These are phyloP conservation scores for Piper longum DNA, from an alignment of 164 flowering plant genomes.

Conservation along the genomic window DNA sequence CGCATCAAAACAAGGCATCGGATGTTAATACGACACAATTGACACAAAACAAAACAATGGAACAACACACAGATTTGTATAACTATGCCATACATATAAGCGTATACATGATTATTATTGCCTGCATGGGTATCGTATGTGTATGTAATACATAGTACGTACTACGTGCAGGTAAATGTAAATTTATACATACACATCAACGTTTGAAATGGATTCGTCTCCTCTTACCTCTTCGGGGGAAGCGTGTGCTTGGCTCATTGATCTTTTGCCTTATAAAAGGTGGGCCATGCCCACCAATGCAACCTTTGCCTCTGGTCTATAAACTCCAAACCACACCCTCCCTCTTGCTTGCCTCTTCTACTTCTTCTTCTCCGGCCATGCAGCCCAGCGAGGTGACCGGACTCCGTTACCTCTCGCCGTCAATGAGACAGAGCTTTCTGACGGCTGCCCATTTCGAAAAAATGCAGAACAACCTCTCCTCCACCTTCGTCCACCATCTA, in stretches of 20 bases:
- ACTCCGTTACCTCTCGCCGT: slow-evolving; percentile 19
- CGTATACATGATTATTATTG: too few species aligned
- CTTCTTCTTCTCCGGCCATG: slow-evolving; percentile 7
- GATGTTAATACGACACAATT: too few species aligned
- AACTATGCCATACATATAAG: too few species aligned
- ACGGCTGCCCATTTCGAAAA: slow-evolving; percentile 14
- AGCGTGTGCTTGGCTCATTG: neutral
- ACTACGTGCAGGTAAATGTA: too few species aligned
- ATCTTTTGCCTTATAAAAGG: neutral
- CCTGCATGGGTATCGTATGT: too few species aligned
- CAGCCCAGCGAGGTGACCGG: slow-evolving; percentile 28
- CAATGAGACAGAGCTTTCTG: slow-evolving; percentile 13
- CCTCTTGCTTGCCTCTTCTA: slow-evolving; percentile 5
- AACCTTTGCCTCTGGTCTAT: slow-evolving; percentile 18
- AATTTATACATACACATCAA: too few species aligned
- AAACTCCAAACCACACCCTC: slow-evolving; percentile 20
- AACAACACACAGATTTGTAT: too few species aligned
- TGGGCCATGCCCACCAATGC: slow-evolving; percentile 24
- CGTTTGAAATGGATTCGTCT: too few species aligned
- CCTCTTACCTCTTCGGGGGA: too few species aligned
- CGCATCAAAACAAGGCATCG: too few species aligned
- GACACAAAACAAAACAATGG: too few species aligned
- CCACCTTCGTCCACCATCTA: slow-evolving; percentile 16
- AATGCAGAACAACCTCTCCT: slow-evolving; percentile 21
- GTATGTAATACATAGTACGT: too few species aligned